Percentiles rank a stretch among this genome's conserved stretches.
Evolutionary conservation across 108 stramenopile species (phyloP).

Genomic region (Aurantiochytrium sp.): DNA sequence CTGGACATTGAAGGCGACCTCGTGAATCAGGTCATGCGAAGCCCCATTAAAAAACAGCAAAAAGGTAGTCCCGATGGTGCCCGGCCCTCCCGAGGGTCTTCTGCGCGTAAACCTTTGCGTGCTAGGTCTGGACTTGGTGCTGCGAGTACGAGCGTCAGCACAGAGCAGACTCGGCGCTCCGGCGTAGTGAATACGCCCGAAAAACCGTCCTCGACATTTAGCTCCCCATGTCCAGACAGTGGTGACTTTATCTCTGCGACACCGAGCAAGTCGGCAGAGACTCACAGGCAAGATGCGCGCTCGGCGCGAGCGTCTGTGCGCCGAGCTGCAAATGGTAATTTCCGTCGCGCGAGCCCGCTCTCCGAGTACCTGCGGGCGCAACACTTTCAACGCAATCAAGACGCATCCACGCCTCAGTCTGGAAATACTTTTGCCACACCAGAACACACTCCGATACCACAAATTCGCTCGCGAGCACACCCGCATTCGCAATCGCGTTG

Average conservation of each 20-base stretch:
- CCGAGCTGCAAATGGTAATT: background rate
- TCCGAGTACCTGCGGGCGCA: background rate
- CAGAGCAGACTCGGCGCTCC: no score
- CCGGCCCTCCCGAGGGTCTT: background rate
- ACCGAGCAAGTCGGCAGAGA: no score
- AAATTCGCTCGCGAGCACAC: background rate
- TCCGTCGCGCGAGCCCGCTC: background rate
- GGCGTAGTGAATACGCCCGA: no score
- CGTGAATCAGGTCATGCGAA: background rate
- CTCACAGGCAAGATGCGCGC: background rate
- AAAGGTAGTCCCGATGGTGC: background rate
- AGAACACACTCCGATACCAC: background rate
- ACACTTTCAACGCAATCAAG: background rate
- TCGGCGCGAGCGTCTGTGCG: background rate
- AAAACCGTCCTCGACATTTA: no score
- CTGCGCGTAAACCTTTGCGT: background rate
- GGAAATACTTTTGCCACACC: background rate
- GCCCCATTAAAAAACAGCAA: background rate
- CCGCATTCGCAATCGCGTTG: background rate
- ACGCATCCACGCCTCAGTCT: background rate
- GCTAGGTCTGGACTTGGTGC: no score
- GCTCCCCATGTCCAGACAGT: no score
- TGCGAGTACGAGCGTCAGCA: no score
- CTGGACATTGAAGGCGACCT: background rate
- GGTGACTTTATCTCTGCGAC: no score